phyloP scores from a whole-genome alignment of 371 early-diverging fungal species.

The Batrachochytrium dendrobatidis region DNA sequence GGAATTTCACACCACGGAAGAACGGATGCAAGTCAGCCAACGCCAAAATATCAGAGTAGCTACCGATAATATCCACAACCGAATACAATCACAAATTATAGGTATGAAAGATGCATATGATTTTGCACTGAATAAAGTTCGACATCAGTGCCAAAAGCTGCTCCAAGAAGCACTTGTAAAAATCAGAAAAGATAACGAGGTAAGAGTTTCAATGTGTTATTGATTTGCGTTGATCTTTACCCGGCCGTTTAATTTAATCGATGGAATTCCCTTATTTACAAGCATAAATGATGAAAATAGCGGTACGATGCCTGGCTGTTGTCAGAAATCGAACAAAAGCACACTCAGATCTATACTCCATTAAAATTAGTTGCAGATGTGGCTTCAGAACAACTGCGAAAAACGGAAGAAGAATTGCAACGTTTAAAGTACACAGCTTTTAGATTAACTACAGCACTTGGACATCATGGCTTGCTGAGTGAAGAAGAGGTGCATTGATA shows the following conservation, averaged over 20 bases:
- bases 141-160: neutral
- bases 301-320: neutral
- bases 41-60: neutral
- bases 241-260: neutral
- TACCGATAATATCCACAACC: neutral
- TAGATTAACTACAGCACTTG: neutral
- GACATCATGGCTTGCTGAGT: neutral
- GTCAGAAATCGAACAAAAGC: neutral
- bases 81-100: neutral
- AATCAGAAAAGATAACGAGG: neutral
- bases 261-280: neutral
- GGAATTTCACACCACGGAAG: neutral
- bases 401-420: neutral
- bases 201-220: neutral
- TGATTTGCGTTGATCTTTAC: neutral
- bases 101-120: neutral
- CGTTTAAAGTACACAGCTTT: neutral
- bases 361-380: neutral
- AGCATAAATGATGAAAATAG: no score
- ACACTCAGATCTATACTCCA: neutral
- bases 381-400: neutral
- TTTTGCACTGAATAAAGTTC: neutral
- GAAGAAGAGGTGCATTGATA: constrained; percentile 2
- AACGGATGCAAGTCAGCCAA: neutral
- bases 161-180: neutral